Evolutionary conservation across 495 filamentous ascomycete genomes (phyloP).

Genomic region (Margaritispora aquatica): DNA sequence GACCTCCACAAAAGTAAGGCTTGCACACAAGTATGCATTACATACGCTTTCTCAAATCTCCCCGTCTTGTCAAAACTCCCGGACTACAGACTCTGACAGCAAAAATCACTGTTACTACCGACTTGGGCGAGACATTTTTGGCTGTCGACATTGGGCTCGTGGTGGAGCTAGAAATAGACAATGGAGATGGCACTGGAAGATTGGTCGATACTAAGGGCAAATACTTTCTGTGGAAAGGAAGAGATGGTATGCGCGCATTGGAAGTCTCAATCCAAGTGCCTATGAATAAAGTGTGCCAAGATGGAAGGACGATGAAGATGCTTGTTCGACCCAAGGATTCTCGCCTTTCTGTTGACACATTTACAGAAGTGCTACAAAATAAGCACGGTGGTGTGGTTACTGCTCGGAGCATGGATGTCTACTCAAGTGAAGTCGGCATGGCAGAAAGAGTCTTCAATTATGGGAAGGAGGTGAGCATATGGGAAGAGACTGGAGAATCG

Average conservation of each 20-base stretch:
- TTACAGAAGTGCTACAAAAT: slow-evolving; percentile 45
- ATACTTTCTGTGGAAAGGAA: slow-evolving; percentile 42
- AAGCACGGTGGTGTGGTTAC: slow-evolving; percentile 11
- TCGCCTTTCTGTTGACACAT: slow-evolving; percentile 21
- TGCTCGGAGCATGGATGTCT: slow-evolving; percentile 16
- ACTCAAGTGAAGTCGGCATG: not conserved
- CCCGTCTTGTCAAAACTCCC: slow-evolving; percentile 29
- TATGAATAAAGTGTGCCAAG: not conserved
- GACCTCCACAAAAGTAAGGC: no score
- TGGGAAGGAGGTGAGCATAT: slow-evolving; percentile 36
- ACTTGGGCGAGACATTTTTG: slow-evolving; percentile 85
- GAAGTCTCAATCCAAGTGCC: slow-evolving; percentile 14
- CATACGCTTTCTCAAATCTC: slow-evolving; percentile 67
- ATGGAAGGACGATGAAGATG: slow-evolving; percentile 9
- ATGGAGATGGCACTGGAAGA: slow-evolving; percentile 28
- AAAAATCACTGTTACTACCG: slow-evolving; percentile 79
- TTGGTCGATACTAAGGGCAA: slow-evolving; percentile 40
- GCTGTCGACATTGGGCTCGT: slow-evolving; percentile 52
- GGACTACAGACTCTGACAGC: slow-evolving; percentile 23
- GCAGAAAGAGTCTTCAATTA: slow-evolving; percentile 14
- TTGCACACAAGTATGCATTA: slow-evolving; percentile 62
- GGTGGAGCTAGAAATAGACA: slow-evolving; percentile 17
- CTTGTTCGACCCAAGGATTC: slow-evolving; percentile 13
- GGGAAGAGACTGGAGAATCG: slow-evolving; percentile 91
- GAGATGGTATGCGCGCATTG: slow-evolving; percentile 20